Conservation (phyloP, 2,329 filamentous ascomycete species). For the Hysterium pulicare region DNA sequence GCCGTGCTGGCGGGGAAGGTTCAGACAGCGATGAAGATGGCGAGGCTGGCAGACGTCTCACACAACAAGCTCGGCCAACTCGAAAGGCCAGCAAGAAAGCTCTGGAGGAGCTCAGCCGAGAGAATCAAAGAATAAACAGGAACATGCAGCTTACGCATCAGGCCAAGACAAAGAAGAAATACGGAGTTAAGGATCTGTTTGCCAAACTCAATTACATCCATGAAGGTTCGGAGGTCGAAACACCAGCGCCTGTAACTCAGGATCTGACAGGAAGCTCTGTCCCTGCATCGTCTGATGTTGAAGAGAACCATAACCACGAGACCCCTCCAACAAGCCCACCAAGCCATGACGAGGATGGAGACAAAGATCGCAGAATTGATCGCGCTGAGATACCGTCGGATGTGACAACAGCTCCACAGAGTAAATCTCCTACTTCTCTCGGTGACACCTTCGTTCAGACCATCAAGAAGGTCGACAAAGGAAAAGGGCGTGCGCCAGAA, state of each 20-base stretch:
- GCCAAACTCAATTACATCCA: slow-evolving; percentile 74
- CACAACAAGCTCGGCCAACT: slow-evolving; percentile 65
- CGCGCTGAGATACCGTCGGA: slow-evolving; percentile 5
- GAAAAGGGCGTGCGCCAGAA: slow-evolving; percentile 57
- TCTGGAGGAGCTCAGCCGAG: slow-evolving; percentile 87
- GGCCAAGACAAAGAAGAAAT: slow-evolving; percentile 82
- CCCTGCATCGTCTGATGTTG: slow-evolving; percentile 62
- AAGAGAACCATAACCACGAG: slow-evolving; percentile 32
- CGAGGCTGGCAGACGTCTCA: slow-evolving; percentile 50
- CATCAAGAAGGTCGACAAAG: slow-evolving; percentile 49
- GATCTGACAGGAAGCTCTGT: slow-evolving; percentile 40
- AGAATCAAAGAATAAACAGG: slow-evolving; percentile 86
- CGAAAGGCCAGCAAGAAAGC: slow-evolving; percentile 94
- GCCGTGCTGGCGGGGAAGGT: slow-evolving; percentile 44
- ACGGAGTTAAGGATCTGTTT: slow-evolving; percentile 78
- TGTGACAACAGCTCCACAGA: slow-evolving; percentile 1
- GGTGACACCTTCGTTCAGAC: slow-evolving; percentile 25
- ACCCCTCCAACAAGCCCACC: slow-evolving; percentile 48
- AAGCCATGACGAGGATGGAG: slow-evolving; percentile 12
- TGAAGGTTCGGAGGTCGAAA: slow-evolving; percentile 10
- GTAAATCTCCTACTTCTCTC: slow-evolving; percentile 20
- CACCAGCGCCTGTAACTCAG: slow-evolving; percentile 11
- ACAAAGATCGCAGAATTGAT: slow-evolving; percentile 6
- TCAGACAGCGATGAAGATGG: slow-evolving; percentile 56
- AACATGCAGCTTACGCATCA: slow-evolving; percentile 91